Conservation (phyloP, 331 rosid species). For the Pyracantha coccinea region DNA sequence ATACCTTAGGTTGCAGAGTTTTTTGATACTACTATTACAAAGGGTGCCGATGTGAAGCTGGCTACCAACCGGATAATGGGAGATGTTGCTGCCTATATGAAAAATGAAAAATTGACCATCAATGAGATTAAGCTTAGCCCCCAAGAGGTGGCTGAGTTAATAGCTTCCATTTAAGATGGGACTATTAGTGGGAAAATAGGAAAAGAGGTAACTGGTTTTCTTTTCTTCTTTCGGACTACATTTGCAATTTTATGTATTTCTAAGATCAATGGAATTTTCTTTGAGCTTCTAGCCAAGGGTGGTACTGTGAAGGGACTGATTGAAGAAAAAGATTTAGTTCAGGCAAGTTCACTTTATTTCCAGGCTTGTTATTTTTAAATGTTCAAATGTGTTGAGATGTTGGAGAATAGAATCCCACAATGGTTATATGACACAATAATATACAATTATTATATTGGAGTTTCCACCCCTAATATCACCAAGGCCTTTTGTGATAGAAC, state of each 20-base stretch:
- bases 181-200: constrained; percentile 89
- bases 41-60: constrained; percentile 74
- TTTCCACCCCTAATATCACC: too few species aligned
- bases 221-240: neutral
- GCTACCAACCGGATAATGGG: constrained; percentile 95
- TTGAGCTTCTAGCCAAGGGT: constrained; percentile 79
- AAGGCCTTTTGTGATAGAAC: too few species aligned
- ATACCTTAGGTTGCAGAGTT: constrained; percentile 59
- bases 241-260: neutral
- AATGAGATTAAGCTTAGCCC: constrained; percentile 71
- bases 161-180: constrained; percentile 69
- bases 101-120: constrained; percentile 72
- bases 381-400: neutral
- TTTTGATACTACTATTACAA: constrained; percentile 74
- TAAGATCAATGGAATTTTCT: constrained; percentile 21
- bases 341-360: constrained; percentile 40
- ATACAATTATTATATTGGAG: too few species aligned
- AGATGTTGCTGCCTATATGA: constrained; percentile 81
- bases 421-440: too few species aligned
- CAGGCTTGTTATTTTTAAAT: neutral
- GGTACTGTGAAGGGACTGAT: constrained; percentile 81
- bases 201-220: constrained; percentile 50
- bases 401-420: constrained; percentile 30
- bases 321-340: constrained; percentile 76
- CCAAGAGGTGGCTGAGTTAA: constrained; percentile 70